phyloP scores from a whole-genome alignment of 495 filamentous ascomycete species.

The Extremus antarcticus region DNA sequence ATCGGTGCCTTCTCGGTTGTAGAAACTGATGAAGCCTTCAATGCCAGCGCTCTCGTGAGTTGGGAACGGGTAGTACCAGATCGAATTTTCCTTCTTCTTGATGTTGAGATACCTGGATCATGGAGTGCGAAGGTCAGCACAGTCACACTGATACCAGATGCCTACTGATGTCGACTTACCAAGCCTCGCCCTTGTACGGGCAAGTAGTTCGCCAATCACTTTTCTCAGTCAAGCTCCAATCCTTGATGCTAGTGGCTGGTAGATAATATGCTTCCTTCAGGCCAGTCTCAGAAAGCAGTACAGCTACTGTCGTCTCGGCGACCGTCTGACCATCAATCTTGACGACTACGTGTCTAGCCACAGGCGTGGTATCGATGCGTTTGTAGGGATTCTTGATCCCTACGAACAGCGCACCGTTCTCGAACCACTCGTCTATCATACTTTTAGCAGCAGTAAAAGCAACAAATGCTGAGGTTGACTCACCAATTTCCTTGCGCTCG shows the following conservation, averaged over 20 bases:
- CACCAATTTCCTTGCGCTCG: conserved; percentile 10
- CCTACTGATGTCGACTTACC: background rate
- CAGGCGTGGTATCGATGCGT: conserved; percentile 8
- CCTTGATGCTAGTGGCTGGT: conserved; percentile 8
- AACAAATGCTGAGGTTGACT: background rate
- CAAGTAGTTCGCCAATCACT: conserved; percentile 8
- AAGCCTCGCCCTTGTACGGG: conserved; percentile 15
- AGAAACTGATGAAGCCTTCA: conserved; percentile 14
- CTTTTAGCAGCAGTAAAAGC: background rate
- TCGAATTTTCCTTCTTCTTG: conserved; percentile 6
- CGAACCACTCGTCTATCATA: conserved; percentile 5
- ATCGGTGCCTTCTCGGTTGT: conserved; percentile 9
- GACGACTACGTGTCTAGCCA: conserved; percentile 8
- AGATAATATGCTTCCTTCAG: conserved; percentile 11
- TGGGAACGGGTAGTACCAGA: conserved; percentile 3
- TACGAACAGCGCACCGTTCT: conserved; percentile 7
- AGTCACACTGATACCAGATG: background rate
- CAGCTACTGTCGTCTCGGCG: conserved; percentile 6
- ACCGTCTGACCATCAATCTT: conserved; percentile 10
- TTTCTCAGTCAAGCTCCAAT: conserved; percentile 3
- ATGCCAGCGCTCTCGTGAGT: conserved; percentile 9
- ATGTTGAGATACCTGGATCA: conserved; percentile 5
- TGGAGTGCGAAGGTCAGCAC: background rate
- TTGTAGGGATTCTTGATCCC: conserved; percentile 17
- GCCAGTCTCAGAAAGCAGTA: conserved; percentile 9